phyloP scores from a whole-genome alignment of 306 rosid genomes.

The Rosa lucieae region DNA sequence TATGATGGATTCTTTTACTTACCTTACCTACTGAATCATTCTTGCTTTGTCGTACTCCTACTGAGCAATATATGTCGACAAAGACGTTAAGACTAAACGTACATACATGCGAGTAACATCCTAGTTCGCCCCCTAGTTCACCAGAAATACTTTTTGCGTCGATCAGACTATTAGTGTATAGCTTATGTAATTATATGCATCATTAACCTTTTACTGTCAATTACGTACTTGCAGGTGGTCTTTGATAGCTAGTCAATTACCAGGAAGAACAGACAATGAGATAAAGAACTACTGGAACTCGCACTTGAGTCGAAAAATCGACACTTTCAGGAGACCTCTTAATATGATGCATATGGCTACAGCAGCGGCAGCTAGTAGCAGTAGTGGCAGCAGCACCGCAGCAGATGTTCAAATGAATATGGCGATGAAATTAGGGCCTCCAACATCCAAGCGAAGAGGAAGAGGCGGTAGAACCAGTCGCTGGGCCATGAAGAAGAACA shows the following conservation, averaged over 20 bases:
- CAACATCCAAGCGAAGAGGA: slow-evolving; percentile 36
- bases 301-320: slow-evolving; percentile 62
- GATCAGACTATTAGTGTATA: background rate
- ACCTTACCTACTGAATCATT: background rate
- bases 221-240: slow-evolving; percentile 63
- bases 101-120: background rate
- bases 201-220: background rate
- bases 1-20: background rate
- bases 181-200: background rate
- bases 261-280: slow-evolving; percentile 94
- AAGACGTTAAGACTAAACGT: background rate
- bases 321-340: slow-evolving; percentile 35
- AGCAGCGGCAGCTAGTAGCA: background rate
- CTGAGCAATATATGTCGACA: background rate
- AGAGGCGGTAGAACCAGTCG: slow-evolving; percentile 56
- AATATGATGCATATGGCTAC: background rate
- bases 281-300: slow-evolving; percentile 95
- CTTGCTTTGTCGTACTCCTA: background rate
- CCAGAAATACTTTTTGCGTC: background rate
- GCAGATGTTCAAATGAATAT: background rate
- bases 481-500: slow-evolving; percentile 49
- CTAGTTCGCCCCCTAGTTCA: background rate
- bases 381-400: background rate
- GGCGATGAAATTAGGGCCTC: slow-evolving; percentile 15
- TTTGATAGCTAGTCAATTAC: slow-evolving; percentile 69